A percentile compares a stretch with the other conserved stretches of the same genome.
Evolutionary conservation across 352 stramenopile genomes (phyloP).

Genomic region (Phytopythium aichiense): DNA sequence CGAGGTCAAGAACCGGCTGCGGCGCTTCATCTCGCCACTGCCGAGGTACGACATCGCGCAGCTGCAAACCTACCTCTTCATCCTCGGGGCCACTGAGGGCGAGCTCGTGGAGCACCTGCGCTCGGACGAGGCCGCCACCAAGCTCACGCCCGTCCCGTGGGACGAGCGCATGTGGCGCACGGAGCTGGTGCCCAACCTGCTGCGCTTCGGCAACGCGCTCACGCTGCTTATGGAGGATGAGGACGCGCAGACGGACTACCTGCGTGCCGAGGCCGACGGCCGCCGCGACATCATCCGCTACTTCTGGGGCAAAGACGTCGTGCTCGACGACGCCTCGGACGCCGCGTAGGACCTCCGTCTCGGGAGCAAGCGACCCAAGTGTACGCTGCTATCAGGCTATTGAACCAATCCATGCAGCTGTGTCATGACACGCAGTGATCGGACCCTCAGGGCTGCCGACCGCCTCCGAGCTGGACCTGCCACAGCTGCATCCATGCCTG

Average conservation of each 20-base stretch:
- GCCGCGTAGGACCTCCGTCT: neutral
- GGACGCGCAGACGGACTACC: slow-evolving; percentile 43
- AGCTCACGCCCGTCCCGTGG: slow-evolving; percentile 65
- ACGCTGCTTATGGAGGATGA: slow-evolving; percentile 71
- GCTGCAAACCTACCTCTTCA: slow-evolving; percentile 84
- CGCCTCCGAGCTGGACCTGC: neutral
- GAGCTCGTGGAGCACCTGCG: slow-evolving; percentile 82
- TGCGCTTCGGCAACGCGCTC: slow-evolving; percentile 66
- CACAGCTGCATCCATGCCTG: neutral
- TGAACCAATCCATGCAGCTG: neutral
- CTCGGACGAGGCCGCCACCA: slow-evolving; percentile 46
- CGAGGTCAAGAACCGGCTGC: slow-evolving; percentile 84
- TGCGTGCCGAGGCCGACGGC: slow-evolving; percentile 31
- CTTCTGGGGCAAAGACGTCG: slow-evolving; percentile 48
- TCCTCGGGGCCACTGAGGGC: slow-evolving; percentile 55
- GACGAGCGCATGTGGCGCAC: slow-evolving; percentile 63
- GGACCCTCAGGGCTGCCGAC: neutral
- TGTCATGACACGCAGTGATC: neutral
- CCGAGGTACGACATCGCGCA: slow-evolving; percentile 80
- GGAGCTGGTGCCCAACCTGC: slow-evolving; percentile 58
- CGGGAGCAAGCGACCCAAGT: neutral
- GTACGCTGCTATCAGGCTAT: neutral
- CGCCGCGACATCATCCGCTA: slow-evolving; percentile 73
- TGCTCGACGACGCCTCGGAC: neutral
- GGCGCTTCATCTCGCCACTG: slow-evolving; percentile 61